These are phyloP conservation scores for Dothideomycetes sp. DNA, from an alignment of 2,329 filamentous ascomycete genomes.

Conservation along the genomic window DNA sequence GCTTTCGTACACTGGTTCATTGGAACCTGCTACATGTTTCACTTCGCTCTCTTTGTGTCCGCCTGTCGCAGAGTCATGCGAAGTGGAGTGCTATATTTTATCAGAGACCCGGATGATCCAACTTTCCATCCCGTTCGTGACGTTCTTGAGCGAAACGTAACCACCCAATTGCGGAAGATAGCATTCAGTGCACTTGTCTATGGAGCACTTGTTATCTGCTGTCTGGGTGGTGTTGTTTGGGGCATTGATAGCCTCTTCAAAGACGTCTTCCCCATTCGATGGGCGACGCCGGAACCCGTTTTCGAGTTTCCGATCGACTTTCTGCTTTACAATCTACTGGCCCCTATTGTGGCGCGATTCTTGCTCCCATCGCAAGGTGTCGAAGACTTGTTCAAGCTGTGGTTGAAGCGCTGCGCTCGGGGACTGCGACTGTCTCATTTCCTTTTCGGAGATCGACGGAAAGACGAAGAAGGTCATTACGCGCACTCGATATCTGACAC, in stretches of 20 bases:
- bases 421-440: conserved; percentile 78
- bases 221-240: conserved; percentile 93
- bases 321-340: conserved; percentile 92
- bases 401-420: conserved; percentile 81
- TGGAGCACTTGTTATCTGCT: conserved; percentile 82
- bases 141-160: conserved; percentile 83
- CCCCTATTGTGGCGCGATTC: conserved; percentile 74
- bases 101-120: conserved; percentile 93
- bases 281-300: conserved; percentile 83
- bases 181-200: conserved; percentile 93
- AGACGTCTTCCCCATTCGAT: conserved; percentile 77
- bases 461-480: conserved; percentile 70
- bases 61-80: conserved; percentile 99
- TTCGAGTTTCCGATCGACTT: conserved; percentile 91
- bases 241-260: conserved; percentile 58
- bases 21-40: conserved; percentile 98
- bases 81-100: conserved; percentile 92
- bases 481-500: conserved; percentile 18
- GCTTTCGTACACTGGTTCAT: conserved; percentile 98
- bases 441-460: conserved; percentile 71
- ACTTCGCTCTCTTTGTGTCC: conserved; percentile 94
- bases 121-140: conserved; percentile 97
- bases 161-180: conserved; percentile 90
- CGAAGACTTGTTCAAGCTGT: conserved; percentile 85
- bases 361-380: conserved; percentile 78